Evolutionary conservation across 805 yeast genomes (phyloP).

Genomic region (Zygosaccharomyces lentus): DNA sequence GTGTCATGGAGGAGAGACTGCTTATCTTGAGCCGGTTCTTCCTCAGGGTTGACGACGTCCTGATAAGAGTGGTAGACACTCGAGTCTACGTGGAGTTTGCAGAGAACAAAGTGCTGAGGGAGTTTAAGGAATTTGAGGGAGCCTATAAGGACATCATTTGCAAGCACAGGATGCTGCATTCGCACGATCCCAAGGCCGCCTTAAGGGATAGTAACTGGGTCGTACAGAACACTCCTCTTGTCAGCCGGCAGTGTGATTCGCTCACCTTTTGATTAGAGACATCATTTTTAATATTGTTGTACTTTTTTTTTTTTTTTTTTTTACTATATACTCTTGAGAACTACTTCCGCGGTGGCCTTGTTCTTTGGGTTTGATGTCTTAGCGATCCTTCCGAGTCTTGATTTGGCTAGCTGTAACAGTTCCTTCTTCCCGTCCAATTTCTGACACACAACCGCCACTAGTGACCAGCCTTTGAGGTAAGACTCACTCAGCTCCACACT

Average conservation of each 20-base stretch:
- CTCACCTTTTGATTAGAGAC: constrained; percentile 16
- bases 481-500: constrained; percentile 72
- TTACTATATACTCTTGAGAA: constrained; percentile 18
- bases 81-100: constrained; percentile 67
- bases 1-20: constrained; percentile 84
- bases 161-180: constrained; percentile 42
- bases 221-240: constrained; percentile 51
- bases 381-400: constrained; percentile 37
- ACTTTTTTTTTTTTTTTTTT: not conserved
- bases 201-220: constrained; percentile 89
- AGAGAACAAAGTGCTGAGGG: constrained; percentile 61
- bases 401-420: constrained; percentile 37
- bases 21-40: constrained; percentile 73
- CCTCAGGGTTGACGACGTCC: constrained; percentile 84
- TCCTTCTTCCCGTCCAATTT: constrained; percentile 28
- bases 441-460: constrained; percentile 43
- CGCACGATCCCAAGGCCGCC: constrained; percentile 63
- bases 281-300: not conserved
- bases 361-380: constrained; percentile 34
- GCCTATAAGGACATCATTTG: constrained; percentile 45
- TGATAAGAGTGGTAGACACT: constrained; percentile 79
- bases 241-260: constrained; percentile 36
- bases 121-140: constrained; percentile 67
- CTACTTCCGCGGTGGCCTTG: constrained; percentile 37
- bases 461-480: constrained; percentile 71